phyloP scores from a whole-genome alignment of 2,329 filamentous ascomycete species.

The Cladophialophora psammophila region DNA sequence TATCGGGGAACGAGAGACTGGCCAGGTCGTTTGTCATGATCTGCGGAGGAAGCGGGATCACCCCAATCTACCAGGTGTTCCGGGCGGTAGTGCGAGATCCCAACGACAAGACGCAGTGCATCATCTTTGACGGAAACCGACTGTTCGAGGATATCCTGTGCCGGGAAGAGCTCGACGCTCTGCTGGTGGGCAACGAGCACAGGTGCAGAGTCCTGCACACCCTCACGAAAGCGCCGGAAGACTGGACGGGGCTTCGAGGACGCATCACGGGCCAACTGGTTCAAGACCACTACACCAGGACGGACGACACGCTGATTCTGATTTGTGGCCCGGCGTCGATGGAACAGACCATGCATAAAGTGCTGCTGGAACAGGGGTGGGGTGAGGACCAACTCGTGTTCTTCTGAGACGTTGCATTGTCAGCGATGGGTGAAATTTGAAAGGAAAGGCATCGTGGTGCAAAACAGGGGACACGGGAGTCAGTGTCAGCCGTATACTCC shows the following conservation, averaged over 20 bases:
- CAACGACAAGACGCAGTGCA: constrained; percentile 70
- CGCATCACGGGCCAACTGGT: constrained; percentile 71
- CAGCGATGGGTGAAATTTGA: background rate
- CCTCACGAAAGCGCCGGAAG: constrained; percentile 67
- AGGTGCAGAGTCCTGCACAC: constrained; percentile 73
- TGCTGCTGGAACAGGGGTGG: constrained; percentile 72
- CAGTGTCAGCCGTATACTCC: no score
- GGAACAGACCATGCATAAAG: constrained; percentile 70
- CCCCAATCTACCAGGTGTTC: constrained; percentile 87
- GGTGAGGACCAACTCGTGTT: constrained; percentile 75
- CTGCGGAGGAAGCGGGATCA: constrained; percentile 86
- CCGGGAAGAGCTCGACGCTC: constrained; percentile 71
- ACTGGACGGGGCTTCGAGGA: constrained; percentile 74
- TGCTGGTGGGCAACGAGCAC: constrained; percentile 62
- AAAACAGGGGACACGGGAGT: no score
- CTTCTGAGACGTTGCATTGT: constrained; percentile 60
- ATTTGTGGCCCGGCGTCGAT: constrained; percentile 80
- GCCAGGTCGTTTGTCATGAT: constrained; percentile 83
- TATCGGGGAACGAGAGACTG: constrained; percentile 64
- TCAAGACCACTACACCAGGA: constrained; percentile 60
- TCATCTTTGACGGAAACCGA: constrained; percentile 81
- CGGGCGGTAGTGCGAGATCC: constrained; percentile 73
- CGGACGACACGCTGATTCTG: constrained; percentile 68
- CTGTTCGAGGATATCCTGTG: constrained; percentile 83
- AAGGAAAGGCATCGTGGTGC: no score